Evolutionary conservation across 306 rosid species (phyloP), one percentile per base, ranked within the genome.

Genomic region (Dryas octopetala): DNA sequence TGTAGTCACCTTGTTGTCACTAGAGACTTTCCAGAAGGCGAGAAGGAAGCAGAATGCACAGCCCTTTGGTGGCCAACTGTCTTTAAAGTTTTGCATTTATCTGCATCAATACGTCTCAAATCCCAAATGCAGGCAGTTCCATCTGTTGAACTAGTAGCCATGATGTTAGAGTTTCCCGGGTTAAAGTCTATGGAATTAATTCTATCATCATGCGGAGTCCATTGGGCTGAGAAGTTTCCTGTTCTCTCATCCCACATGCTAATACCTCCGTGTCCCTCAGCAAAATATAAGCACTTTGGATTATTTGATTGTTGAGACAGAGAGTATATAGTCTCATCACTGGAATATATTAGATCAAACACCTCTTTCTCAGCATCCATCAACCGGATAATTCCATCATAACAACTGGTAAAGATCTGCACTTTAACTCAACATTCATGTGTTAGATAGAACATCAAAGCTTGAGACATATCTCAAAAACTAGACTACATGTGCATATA

Each of bases 101-200:
- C 67, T 3, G 60, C 81, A 64, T 66, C 48, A 41, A 67, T 70
- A 66, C 68, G 81, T 86, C 97, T 90, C 86, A 95, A 86, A 81
- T 95, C 99, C 99, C 99, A 95, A 59, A 88, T 86, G 85, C 99
- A 85, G 73, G 89, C 93, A 74, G 89, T 89, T 73, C 89, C 96
- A 80, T 92, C 97, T 46, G 92, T 63, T 73, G 96, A 95, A 81
- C 97, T 84, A 62, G 99, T 92, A 62, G 91, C 89, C 85, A 90
- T 82, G 70, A 89, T 62, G 73, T 88, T 85, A 61, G 90, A 69
- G 80, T 79, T 92, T 68, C 54, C 55, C 12, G 81, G 50, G 74
- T 74, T 88, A 67, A 95, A 95, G 79, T 90, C 93, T 52, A 95
- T 84, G 70, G 90, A 74, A 73, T 92, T 90, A 57, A 95, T 90